Evolutionary conservation across 805 yeast species (phyloP), one percentile per base, ranked within the genome.

Genomic region (Hanseniaspora opuntiae): DNA sequence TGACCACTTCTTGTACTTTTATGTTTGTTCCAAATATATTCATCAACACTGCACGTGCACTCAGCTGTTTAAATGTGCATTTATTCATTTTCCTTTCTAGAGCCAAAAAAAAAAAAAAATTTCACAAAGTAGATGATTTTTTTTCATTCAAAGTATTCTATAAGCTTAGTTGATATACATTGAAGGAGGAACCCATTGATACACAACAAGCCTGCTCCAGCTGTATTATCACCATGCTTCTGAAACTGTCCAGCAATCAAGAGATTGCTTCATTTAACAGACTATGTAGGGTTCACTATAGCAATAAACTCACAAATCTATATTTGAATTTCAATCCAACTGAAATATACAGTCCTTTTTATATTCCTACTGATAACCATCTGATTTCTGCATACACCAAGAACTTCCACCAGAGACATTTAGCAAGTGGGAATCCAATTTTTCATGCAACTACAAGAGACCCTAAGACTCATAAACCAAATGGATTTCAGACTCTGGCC

Each of bases 271-370:
- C 16, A 5, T 20, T 39, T 16, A 39, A 22, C 8, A 39, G 24
- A 9, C 9, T 25, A 2, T 14, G 22, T 12, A 39, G 24, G 12
- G 9, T 14, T 14, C 24, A 39, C 14, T 32, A 16, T 24, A 44
- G 17, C 37, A 44, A 17, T 11, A 25, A 28, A 28, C 6, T 14
- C 8, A 19, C 37, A 17, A 44, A 11, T 10, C 28, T 19, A 4
- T 44, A 44, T 17, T 33, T 48, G 17, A 37, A 39, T 22, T 39
- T 32, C 33, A 48, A 38, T 24, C 46, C 52, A 4, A 48, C 30
- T 33, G 52, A 48, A 20, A 33, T 48, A 2, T 42, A 39, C 6
- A 50, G 53, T 25, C 53, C 53, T 2, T 50, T 50, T 19, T 50
- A 42, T 36, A 40, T 50, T 14, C 53, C 53, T 8, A 50, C 53